Percentiles rank a stretch among this genome's conserved stretches.
These are phyloP conservation scores for Lachancea sp. DNA, from an alignment of 805 yeast genomes.

Conservation along the genomic window DNA sequence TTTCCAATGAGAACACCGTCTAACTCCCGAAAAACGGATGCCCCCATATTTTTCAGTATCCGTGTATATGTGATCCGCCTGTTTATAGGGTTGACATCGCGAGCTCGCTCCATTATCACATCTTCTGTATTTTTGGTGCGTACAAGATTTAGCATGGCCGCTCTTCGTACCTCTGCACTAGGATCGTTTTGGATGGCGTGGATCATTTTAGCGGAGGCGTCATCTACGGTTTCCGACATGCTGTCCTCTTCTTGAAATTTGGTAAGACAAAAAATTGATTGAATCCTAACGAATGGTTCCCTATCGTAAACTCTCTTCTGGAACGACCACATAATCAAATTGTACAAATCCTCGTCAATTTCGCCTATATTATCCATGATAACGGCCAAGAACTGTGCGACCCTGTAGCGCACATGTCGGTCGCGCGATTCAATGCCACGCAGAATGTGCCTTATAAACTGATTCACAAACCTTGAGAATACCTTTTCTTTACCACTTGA, in stretches of 20 bases:
- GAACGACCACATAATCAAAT: conserved; percentile 53
- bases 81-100: conserved; percentile 67
- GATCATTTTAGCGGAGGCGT: conserved; percentile 43
- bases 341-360: conserved; percentile 65
- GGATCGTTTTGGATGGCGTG: conserved; percentile 67
- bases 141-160: conserved; percentile 66
- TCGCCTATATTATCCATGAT: conserved; percentile 67
- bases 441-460: conserved; percentile 58
- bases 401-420: conserved; percentile 71
- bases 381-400: conserved; percentile 66
- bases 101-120: conserved; percentile 67
- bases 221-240: conserved; percentile 36
- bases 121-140: conserved; percentile 49
- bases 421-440: conserved; percentile 74
- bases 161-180: conserved; percentile 82
- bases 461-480: conserved; percentile 50
- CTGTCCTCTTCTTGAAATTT: conserved; percentile 57
- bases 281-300: conserved; percentile 74
- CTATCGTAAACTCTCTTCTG: conserved; percentile 62
- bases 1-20: conserved; percentile 49
- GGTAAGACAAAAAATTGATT: conserved; percentile 74
- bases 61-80: conserved; percentile 68
- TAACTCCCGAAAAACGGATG: conserved; percentile 38
- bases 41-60: conserved; percentile 60
- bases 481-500: conserved; percentile 38